These are phyloP conservation scores for Yamagishiella unicocca DNA, from an alignment of 139 green algal species.

Conservation along the genomic window DNA sequence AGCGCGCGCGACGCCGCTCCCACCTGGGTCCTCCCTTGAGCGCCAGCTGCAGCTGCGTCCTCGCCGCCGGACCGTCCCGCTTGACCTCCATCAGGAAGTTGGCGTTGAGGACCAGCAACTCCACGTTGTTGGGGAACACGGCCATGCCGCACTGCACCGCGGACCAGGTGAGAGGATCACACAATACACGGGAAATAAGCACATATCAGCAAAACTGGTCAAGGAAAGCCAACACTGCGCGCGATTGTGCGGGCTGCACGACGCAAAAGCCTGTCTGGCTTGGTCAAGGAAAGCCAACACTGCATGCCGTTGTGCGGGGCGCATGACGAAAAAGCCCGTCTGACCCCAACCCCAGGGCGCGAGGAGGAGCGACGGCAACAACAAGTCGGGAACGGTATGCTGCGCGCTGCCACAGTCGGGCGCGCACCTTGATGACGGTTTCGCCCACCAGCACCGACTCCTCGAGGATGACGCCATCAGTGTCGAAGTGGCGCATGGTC, in stretches of 20 bases:
- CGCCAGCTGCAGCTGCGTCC: slow-evolving; percentile 63
- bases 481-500: slow-evolving; percentile 43
- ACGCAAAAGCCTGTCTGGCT: neutral
- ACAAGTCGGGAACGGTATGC: too few relatives aligned
- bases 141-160: slow-evolving; percentile 44
- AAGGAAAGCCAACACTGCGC: too few relatives aligned
- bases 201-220: too few relatives aligned
- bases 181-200: neutral
- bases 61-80: slow-evolving; percentile 47
- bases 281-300: neutral
- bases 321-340: too few relatives aligned
- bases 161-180: neutral
- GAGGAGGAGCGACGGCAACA: too few relatives aligned
- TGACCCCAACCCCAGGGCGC: too few relatives aligned
- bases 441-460: slow-evolving; percentile 17
- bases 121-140: slow-evolving; percentile 40
- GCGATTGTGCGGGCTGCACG: neutral
- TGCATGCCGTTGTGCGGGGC: neutral
- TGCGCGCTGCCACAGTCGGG: neutral
- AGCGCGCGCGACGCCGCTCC: too few relatives aligned
- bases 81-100: slow-evolving; percentile 55
- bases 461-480: slow-evolving; percentile 13
- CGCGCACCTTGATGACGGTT: slow-evolving; percentile 44
- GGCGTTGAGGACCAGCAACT: slow-evolving; percentile 45
- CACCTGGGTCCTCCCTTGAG: slow-evolving; percentile 27